Base-by-base conservation (phyloP, 371 early-diverging fungal species). In the Zychaea mexicana region DNA sequence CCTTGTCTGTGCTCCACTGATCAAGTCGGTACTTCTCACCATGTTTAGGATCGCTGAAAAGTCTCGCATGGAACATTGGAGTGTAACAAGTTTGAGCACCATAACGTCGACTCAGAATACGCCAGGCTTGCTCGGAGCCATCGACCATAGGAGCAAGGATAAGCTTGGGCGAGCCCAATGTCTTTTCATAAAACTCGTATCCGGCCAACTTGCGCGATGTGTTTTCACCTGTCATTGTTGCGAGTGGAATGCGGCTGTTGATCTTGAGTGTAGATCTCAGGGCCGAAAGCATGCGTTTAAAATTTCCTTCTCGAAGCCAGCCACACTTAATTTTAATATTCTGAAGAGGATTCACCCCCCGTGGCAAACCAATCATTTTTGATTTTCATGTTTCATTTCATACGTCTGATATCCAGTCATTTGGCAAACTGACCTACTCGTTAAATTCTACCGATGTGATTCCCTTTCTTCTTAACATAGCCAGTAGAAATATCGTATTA, bases 21-120 rank as follows among this genome's bases (percentile, higher is more conserved):
- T 94, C 95, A 8, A 85, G 70, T 45, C 88, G 77, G 64, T 94
- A 95, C 42, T 79, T 82, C 49, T 71, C 69, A 12, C 72, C 72
- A 42, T 84, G 87, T 59, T 71, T 76, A 17, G 78, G 81, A 38
- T 91, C 90, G 39, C 79, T 69, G 72, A 97, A 98, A 55, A 93
- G 70, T 58, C 85, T 86, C 13, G 96, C 96, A 70, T 99, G 94
- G 73, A 99, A 92, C 99, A 99, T 99, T 62, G 99, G 99, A 13
- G 99, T 99, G 71, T 94, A 99, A 79, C 97, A 96, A 1, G 98
- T 81, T 36, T 98, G 84, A 1, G 98, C 97, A 28, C 92, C 94
- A 75, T 99, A 94, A 31, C 91, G 83, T 47, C 95, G 81, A 21
- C 93, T 90, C 19, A 99, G 85, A n/a, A 94, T 84, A 52, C 99